Base-by-base conservation (phyloP, 352 stramenopile species). In the Pythium sp. region DNA sequence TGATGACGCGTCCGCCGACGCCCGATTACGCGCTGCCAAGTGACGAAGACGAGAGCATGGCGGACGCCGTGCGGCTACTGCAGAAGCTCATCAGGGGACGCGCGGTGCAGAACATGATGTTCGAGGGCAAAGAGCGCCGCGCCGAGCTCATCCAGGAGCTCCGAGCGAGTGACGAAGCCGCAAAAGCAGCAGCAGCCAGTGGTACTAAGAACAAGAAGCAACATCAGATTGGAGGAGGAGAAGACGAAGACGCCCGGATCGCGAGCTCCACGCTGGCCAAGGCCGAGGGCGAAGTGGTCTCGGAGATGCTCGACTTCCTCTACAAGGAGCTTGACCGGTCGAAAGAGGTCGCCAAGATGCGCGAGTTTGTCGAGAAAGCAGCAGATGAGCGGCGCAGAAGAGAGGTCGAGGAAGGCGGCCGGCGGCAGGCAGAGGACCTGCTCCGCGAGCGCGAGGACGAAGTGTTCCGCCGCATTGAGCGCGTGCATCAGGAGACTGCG, bases 61-160 rank as follows among this genome's bases (percentile, higher is more conserved):
- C 80, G 8, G 75, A 89, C 28, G 84, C 89, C n/a, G 77, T 95
- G 12, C 75, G 87, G 18, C 72, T 98, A 49, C 68, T 98, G 12
- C 93, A 98, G 75, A 87, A 93, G 61, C 75, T 98, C 3, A 62
- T 98, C 34, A 87, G 93, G 51, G 93, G 93, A 18, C 87, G 92
- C 38, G 91, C 92, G 28, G 89, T 98, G 24, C 93, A 98, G 77
- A 98, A 97, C 68, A 95, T 94, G 75, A 98, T 98, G 92, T 97
- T 95, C 64, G 91, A 98, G 54, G 93, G 89, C 72, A 97, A 97
- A 53, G 79, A 93, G 61, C 86, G 91, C 6, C 81, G 92, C 7
- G 67, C 86, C 2, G 92, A 97, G 76, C 80, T 98, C 30, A 97
- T 98, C 58, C 72, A 76, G 2, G 93, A 98, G 70, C 84, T 98